phyloP scores from a whole-genome alignment of 2,329 filamentous ascomycete species.

The Dactylellina drechsleri region DNA sequence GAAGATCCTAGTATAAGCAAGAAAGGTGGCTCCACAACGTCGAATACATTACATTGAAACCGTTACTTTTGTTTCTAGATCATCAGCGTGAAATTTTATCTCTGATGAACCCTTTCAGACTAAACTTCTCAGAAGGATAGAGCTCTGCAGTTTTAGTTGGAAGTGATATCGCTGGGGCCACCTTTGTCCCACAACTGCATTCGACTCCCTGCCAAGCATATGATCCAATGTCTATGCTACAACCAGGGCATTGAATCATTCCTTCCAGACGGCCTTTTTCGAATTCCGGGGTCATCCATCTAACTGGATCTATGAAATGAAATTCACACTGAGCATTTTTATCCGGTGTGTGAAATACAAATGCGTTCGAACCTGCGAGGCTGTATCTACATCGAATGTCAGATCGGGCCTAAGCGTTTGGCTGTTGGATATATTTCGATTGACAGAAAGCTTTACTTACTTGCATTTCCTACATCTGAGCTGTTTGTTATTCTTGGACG shows the following conservation, averaged over 20 bases:
- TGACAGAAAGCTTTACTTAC: constrained; percentile 61
- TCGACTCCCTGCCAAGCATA: constrained; percentile 95
- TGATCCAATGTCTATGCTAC: constrained; percentile 83
- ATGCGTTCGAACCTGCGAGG: not conserved
- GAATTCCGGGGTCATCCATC: constrained; percentile 90
- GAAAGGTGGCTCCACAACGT: too few relatives aligned
- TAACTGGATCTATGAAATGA: constrained; percentile 87
- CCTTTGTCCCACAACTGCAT: constrained; percentile 58
- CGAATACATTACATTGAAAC: too few relatives aligned
- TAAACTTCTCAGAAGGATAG: not conserved
- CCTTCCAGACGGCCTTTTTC: constrained; percentile 84
- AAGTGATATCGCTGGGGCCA: constrained; percentile 7
- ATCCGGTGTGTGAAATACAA: not conserved
- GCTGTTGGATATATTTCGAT: not conserved
- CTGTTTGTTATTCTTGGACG: constrained; percentile 62
- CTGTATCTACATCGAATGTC: not conserved
- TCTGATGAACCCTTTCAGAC: not conserved
- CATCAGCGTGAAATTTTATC: not conserved
- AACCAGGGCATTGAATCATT: constrained; percentile 84
- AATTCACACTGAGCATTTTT: constrained; percentile 73
- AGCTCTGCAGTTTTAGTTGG: not conserved
- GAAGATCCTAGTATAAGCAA: too few relatives aligned
- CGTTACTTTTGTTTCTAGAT: not conserved
- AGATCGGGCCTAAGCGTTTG: not conserved
- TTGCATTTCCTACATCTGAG: constrained; percentile 92